A percentile compares a stretch with the other conserved stretches of the same genome.
Evolutionary conservation across 345 rosid species (phyloP).

Genomic region (Acer campestre): DNA sequence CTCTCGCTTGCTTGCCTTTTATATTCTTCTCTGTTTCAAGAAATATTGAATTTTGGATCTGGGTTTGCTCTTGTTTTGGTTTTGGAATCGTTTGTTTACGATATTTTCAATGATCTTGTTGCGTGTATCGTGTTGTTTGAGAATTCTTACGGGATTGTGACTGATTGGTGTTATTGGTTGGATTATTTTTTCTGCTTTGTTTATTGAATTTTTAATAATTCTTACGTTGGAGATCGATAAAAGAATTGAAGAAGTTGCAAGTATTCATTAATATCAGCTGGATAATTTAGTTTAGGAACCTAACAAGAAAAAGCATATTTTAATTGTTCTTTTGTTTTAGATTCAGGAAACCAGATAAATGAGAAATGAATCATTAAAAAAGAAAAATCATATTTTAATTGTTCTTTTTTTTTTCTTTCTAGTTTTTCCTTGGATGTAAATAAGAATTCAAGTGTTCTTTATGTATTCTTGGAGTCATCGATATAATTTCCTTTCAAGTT

Average conservation of each 20-base stretch:
- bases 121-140: background rate
- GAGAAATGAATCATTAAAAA: background rate
- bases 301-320: too few relatives aligned
- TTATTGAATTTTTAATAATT: background rate
- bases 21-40: background rate
- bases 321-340: too few relatives aligned
- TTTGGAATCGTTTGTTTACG: background rate
- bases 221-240: background rate
- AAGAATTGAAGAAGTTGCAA: background rate
- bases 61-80: background rate
- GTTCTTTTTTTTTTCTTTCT: too few relatives aligned
- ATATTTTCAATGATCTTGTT: background rate
- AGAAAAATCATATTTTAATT: too few relatives aligned
- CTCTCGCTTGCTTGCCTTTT: background rate
- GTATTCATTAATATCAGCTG: background rate
- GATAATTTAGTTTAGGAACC: slow-evolving; percentile 3
- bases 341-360: background rate
- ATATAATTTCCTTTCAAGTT: background rate
- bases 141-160: background rate
- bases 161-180: slow-evolving; percentile 1
- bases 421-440: background rate
- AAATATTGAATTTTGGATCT: slow-evolving; percentile 21
- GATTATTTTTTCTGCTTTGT: background rate
- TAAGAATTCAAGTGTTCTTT: background rate
- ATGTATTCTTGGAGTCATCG: background rate